Evolutionary conservation across 257 asterid genomes (phyloP).

Genomic region (Plantago elongata): DNA sequence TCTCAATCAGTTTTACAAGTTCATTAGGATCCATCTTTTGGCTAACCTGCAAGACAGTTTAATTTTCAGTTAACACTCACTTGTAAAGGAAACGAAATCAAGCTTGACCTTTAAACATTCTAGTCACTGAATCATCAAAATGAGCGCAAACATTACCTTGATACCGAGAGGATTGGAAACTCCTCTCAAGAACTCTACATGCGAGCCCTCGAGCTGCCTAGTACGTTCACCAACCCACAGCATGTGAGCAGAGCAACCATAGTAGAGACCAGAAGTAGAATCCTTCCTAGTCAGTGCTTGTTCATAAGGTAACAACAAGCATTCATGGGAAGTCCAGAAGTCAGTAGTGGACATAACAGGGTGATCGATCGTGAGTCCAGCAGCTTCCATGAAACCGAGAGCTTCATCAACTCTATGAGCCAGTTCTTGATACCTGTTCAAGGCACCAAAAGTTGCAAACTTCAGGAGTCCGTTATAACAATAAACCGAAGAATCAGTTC

Average conservation of each 20-base stretch:
- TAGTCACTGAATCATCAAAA: neutral
- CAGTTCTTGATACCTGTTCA: constrained; percentile 65
- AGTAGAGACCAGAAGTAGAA: constrained; percentile 70
- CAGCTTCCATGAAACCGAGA: constrained; percentile 83
- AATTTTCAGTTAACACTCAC: neutral
- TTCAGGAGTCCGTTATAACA: neutral
- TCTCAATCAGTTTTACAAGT: constrained; percentile 63
- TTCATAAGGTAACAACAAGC: constrained; percentile 72
- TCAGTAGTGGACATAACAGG: constrained; percentile 78
- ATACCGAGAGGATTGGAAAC: constrained; percentile 78
- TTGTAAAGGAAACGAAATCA: neutral
- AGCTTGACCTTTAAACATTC: neutral
- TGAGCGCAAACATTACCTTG: constrained; percentile 43
- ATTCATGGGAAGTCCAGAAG: constrained; percentile 86
- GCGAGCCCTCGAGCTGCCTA: constrained; percentile 77
- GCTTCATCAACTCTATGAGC: constrained; percentile 93
- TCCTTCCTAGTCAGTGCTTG: constrained; percentile 74
- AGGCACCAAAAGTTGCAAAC: constrained; percentile 9
- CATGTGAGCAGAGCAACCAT: constrained; percentile 92
- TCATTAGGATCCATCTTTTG: constrained; percentile 88
- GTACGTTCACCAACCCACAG: constrained; percentile 88
- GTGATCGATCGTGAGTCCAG: constrained; percentile 74
- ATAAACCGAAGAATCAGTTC: neutral
- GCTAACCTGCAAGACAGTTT: constrained; percentile 55
- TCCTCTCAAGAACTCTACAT: constrained; percentile 75